A percentile compares a stretch with the other conserved stretches of the same genome.
Evolutionary conservation across 1,284 basidiomycete genomes (phyloP).

Genomic region (Malassezia globosa): DNA sequence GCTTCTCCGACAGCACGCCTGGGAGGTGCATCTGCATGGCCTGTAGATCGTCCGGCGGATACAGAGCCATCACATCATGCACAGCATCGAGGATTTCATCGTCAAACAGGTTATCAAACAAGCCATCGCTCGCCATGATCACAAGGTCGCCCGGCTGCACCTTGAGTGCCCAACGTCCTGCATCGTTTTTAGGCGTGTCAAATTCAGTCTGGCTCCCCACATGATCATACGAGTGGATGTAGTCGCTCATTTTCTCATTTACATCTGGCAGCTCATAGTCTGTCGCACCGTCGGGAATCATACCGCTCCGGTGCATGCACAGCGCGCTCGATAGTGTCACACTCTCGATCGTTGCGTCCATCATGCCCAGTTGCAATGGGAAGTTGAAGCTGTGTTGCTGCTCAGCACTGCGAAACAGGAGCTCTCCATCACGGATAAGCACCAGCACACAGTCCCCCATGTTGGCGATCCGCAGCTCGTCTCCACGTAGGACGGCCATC

Average conservation of each 20-base stretch:
- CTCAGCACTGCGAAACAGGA: constrained; percentile 78
- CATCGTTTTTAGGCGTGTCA: constrained; percentile 51
- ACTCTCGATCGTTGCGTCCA: constrained; percentile 58
- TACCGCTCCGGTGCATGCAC: constrained; percentile 26
- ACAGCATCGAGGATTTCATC: constrained; percentile 86
- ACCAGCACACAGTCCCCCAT: constrained; percentile 75
- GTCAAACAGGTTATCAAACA: constrained; percentile 90
- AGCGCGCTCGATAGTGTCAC: constrained; percentile 48
- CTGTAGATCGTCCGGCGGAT: neutral
- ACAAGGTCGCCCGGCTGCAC: constrained; percentile 78
- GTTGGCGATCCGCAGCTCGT: constrained; percentile 76
- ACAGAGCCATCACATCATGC: neutral
- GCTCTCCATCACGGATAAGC: constrained; percentile 64
- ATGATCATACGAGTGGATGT: constrained; percentile 14
- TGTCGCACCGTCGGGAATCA: constrained; percentile 27
- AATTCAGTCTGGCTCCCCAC: constrained; percentile 16
- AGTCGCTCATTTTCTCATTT: constrained; percentile 22
- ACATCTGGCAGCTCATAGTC: constrained; percentile 29
- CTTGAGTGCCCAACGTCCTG: constrained; percentile 61
- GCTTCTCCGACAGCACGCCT: constrained; percentile 7
- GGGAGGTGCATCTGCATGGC: constrained; percentile 17
- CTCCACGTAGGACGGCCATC: constrained; percentile 55
- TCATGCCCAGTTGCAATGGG: constrained; percentile 73
- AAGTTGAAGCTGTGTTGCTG: constrained; percentile 96
- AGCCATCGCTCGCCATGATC: constrained; percentile 75